Conservation (phyloP, 192 early-diverging fungal genomes). For the Backusella sp. region DNA sequence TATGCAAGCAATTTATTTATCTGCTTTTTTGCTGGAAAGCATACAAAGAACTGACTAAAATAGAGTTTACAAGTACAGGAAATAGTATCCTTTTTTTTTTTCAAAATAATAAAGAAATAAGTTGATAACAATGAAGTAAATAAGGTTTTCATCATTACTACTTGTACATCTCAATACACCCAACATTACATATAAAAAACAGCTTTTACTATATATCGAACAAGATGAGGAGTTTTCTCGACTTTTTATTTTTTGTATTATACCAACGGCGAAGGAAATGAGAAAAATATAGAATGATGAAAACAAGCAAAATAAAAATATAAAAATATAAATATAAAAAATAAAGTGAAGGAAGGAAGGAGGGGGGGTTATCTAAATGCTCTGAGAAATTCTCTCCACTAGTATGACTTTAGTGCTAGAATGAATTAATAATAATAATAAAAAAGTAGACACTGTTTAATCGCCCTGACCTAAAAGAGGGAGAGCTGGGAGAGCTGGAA, state of each 20-base stretch:
- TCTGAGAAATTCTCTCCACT: background rate
- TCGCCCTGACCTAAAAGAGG: background rate
- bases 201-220: background rate
- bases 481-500: background rate
- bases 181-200: background rate
- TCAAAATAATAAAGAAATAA: background rate
- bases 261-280: background rate
- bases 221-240: background rate
- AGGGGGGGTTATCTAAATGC: background rate
- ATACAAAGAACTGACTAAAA: no score
- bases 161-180: background rate
- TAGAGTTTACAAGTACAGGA: no score
- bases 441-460: background rate
- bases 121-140: background rate
- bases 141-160: background rate
- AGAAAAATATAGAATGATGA: background rate
- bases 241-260: slow-evolving; percentile 1
- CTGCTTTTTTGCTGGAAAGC: background rate
- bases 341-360: background rate
- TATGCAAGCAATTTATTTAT: background rate
- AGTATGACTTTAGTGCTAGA: background rate
- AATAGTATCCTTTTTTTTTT: background rate
- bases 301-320: background rate
- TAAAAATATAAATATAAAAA: background rate
- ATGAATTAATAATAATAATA: background rate